phyloP scores from a whole-genome alignment of 2,329 filamentous ascomycete species.

The Setomelanomma holmii region DNA sequence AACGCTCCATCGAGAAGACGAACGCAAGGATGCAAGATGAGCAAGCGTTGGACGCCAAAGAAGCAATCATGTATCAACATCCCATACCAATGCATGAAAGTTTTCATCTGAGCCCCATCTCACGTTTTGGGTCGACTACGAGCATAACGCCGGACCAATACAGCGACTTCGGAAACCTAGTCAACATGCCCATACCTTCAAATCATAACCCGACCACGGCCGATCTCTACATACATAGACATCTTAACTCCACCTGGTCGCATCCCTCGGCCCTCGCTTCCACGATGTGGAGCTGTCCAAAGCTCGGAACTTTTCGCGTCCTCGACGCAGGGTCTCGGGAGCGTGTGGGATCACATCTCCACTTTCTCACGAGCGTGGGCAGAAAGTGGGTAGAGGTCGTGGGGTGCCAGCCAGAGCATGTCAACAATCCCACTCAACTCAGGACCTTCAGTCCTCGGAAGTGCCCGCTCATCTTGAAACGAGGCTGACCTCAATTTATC shows the following conservation, averaged over 20 bases:
- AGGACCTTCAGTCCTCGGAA: background rate
- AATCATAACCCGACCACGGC: no score
- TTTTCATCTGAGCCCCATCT: no score
- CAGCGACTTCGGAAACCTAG: no score
- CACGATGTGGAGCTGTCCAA: background rate
- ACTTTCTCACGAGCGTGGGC: background rate
- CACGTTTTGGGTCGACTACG: no score
- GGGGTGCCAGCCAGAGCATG: background rate
- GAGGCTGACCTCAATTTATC: background rate
- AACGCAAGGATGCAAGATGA: no score
- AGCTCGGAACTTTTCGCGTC: background rate
- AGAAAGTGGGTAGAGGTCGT: background rate
- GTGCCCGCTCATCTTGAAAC: background rate
- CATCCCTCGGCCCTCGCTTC: conserved; percentile 4
- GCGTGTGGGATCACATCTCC: background rate
- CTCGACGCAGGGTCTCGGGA: background rate
- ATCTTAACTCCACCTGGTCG: background rate
- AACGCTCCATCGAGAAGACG: no score
- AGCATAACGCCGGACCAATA: no score
- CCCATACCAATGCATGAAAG: no score
- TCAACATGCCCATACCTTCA: no score
- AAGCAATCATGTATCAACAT: no score
- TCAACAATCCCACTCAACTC: background rate
- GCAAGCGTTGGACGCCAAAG: no score
- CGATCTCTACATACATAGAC: background rate